Base-by-base conservation (phyloP, 2,329 filamentous ascomycete species). In the Paecilomyces formosus region DNA sequence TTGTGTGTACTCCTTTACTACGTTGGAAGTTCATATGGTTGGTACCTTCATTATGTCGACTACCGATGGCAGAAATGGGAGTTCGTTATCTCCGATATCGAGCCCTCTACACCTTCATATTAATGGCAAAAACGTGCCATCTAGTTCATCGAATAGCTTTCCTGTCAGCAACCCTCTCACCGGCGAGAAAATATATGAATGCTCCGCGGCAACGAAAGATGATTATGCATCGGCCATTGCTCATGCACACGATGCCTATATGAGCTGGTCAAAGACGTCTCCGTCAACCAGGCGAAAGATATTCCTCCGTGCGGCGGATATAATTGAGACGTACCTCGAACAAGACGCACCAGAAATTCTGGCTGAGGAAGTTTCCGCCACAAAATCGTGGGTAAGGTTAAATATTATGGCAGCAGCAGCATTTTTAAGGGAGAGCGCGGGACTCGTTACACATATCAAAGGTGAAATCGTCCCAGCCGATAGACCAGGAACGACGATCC, bases 301-400 rank as follows among this genome's bases (percentile, higher is more conserved):
- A 15, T 49, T 56, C 39, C 54, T 56, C 33, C 54, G 54, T n/a
- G 54, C 54, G 9, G 54, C 54, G 12, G 54, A 56, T 31, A 56
- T 56, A 13, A 31, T 56, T 13, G 31, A 24, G 22, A 24, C 28
- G 5, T 56, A 56, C 18, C 33, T 56, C 13, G 33, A 56, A 12
- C 3, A 63, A 74, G 18, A 57, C 35, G 56, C 52, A 26, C 59
- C 57, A 11, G 59, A 39, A 11, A 59, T 61, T 28, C 59, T 61
- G 12, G 56, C 59, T 28, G 31, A 28, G 45, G 59, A 61, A 55
- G 57, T 61, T 2, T 61, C 57, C 18, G 59, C 59, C 28, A 56
- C 53, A 21, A 39, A 22, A 31, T 55, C 49, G 45, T 58, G 54
- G 59, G 52, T 61, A 57, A 58, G 24, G 55, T 30, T 55, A 51